phyloP scores from a whole-genome alignment of 1,284 basidiomycete species.

The Ustilago loliicola region DNA sequence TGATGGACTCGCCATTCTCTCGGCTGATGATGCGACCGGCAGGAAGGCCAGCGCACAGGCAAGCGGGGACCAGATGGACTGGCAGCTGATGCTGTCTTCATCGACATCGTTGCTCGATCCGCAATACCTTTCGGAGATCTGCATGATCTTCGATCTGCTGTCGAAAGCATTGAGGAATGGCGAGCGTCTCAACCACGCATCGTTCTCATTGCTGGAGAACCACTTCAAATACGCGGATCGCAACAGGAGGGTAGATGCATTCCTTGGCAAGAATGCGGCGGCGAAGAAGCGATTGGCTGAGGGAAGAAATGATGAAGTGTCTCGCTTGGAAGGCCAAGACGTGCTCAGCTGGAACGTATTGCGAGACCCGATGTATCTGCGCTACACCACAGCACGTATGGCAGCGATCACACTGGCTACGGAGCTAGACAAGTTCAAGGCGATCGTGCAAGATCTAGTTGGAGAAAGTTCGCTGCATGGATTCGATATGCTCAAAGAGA shows the following conservation, averaged over 20 bases:
- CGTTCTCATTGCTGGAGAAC: constrained; percentile 44
- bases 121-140: constrained; percentile 48
- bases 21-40: constrained; percentile 11
- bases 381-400: constrained; percentile 53
- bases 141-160: constrained; percentile 52
- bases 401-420: constrained; percentile 47
- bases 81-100: constrained; percentile 48
- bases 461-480: constrained; percentile 50
- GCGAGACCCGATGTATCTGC: constrained; percentile 54
- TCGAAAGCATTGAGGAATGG: constrained; percentile 51
- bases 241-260: constrained; percentile 31
- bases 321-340: constrained; percentile 14
- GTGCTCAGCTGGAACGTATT: constrained; percentile 46
- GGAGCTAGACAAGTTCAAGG: constrained; percentile 54
- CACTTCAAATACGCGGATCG: constrained; percentile 36
- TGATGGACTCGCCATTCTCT: constrained; percentile 13
- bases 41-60: background rate
- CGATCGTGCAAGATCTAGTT: constrained; percentile 51
- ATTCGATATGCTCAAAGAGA: constrained; percentile 46
- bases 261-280: constrained; percentile 20
- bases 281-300: constrained; percentile 1
- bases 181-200: constrained; percentile 44
- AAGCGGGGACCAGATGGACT: constrained; percentile 19
- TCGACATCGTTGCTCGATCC: constrained; percentile 58
- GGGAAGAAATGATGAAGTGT: background rate